A percentile compares a stretch with the other conserved stretches of the same genome.
Evolutionary conservation across 139 green algal genomes (phyloP).

Genomic region (Picochlorum sp.): DNA sequence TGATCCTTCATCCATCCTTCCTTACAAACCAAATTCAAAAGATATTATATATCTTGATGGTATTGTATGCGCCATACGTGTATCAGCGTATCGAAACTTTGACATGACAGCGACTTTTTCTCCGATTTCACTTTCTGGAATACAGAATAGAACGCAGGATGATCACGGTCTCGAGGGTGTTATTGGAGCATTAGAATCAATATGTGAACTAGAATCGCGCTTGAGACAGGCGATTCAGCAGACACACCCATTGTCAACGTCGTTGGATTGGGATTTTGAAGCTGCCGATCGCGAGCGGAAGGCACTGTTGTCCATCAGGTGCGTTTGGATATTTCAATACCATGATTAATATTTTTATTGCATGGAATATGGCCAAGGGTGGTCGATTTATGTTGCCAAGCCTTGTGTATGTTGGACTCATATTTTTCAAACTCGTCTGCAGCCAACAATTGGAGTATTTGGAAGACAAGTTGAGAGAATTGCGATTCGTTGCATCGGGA

Average conservation of each 20-base stretch:
- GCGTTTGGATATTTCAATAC: constrained; percentile 1
- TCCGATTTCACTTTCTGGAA: constrained; percentile 6
- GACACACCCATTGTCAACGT: constrained; percentile 40
- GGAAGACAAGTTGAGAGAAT: constrained; percentile 51
- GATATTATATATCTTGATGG: no score
- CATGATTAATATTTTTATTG: neutral
- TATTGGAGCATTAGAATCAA: constrained; percentile 29
- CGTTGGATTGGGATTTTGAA: constrained; percentile 32
- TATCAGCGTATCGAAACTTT: no score
- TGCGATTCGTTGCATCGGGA: constrained; percentile 11
- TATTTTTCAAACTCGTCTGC: constrained; percentile 7
- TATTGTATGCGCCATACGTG: no score
- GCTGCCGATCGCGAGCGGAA: constrained; percentile 35
- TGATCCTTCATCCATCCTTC: no score
- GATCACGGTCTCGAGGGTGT: constrained; percentile 32
- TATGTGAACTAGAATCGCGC: constrained; percentile 33
- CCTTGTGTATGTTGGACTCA: no score
- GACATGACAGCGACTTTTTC: neutral
- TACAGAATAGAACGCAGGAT: neutral
- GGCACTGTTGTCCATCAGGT: constrained; percentile 37
- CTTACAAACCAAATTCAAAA: no score
- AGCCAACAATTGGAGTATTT: constrained; percentile 46
- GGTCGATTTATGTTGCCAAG: no score
- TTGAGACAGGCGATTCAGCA: constrained; percentile 46
- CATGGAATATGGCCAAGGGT: neutral